These are phyloP conservation scores for Paramyrothecium roridum DNA, from an alignment of 2,329 filamentous ascomycete genomes.

Conservation along the genomic window DNA sequence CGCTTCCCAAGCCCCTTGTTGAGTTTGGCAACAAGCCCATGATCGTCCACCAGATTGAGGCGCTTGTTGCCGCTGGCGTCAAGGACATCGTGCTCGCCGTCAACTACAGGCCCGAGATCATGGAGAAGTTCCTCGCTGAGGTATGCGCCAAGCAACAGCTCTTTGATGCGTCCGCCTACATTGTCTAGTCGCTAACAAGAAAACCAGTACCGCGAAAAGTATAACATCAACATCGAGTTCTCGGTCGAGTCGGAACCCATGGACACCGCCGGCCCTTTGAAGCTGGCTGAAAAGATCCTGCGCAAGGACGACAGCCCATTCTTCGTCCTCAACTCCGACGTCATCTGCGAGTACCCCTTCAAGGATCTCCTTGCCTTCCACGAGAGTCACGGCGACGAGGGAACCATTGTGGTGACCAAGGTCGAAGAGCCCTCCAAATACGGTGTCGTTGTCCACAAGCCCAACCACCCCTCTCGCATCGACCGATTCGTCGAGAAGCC, in stretches of 20 bases:
- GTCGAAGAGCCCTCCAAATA: slow-evolving; percentile 99
- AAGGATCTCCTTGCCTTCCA: slow-evolving; percentile 87
- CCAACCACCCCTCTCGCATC: slow-evolving; percentile 84
- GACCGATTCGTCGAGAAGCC: slow-evolving; percentile 99
- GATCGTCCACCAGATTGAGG: slow-evolving; percentile 98
- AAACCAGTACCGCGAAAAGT: slow-evolving; percentile 78
- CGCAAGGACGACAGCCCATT: slow-evolving; percentile 92
- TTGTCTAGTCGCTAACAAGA: slow-evolving; percentile 5
- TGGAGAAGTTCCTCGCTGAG: slow-evolving; percentile 91
- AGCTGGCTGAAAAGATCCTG: slow-evolving; percentile 88
- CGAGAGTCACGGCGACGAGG: slow-evolving; percentile 88
- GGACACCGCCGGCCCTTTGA: slow-evolving; percentile 90
- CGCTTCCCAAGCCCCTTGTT: slow-evolving; percentile 93
- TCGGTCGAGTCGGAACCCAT: slow-evolving; percentile 95
- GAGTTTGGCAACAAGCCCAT: slow-evolving; percentile 99
- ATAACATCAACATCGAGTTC: slow-evolving; percentile 94
- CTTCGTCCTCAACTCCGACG: slow-evolving; percentile 97
- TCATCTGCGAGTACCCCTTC: slow-evolving; percentile 98
- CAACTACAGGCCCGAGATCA: slow-evolving; percentile 97
- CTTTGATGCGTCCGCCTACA: not conserved
- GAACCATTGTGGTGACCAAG: slow-evolving; percentile 97
- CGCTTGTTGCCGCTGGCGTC: slow-evolving; percentile 86
- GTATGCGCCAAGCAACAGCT: slow-evolving; percentile 39
- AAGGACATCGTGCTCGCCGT: slow-evolving; percentile 97
- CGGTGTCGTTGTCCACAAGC: slow-evolving; percentile 97